phyloP scores from a whole-genome alignment of 306 rosid species.

The Trichosanthes truncata region DNA sequence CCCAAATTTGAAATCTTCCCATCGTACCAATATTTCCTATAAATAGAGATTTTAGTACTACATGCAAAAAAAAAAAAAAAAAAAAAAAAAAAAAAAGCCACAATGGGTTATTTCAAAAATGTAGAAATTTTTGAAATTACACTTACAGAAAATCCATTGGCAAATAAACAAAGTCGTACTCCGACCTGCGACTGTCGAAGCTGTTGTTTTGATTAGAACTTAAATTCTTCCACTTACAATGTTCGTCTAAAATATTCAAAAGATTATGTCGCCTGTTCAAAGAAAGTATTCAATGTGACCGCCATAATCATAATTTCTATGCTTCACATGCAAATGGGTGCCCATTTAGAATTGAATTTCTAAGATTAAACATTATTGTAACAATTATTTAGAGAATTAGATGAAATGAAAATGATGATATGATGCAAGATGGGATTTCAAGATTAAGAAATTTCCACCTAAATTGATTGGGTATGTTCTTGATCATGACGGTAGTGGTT shows the following conservation, averaged over 20 bases:
- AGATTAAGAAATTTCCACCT: not conserved
- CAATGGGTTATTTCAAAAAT: not conserved
- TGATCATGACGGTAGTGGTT: slow-evolving; percentile 8
- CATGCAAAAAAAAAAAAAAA: too few relatives aligned
- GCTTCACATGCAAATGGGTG: too few relatives aligned
- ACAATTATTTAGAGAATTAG: too few relatives aligned
- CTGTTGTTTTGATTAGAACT: too few relatives aligned
- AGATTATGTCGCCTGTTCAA: slow-evolving; percentile 1
- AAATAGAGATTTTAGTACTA: not conserved
- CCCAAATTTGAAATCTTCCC: slow-evolving; percentile 9
- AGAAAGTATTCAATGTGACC: too few relatives aligned
- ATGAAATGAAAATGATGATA: too few relatives aligned
- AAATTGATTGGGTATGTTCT: slow-evolving; percentile 14
- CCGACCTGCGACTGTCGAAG: not conserved
- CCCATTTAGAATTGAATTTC: too few relatives aligned
- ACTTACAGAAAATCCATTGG: slow-evolving; percentile 14
- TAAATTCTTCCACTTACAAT: not conserved
- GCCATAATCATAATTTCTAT: too few relatives aligned
- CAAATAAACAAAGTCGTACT: slow-evolving; percentile 14
- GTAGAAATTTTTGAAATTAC: not conserved
- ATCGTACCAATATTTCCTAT: not conserved
- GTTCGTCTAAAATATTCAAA: not conserved
- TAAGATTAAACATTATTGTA: too few relatives aligned
- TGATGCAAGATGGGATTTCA: not conserved
- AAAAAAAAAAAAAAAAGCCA: too few relatives aligned